These are phyloP conservation scores for Leptodermis oblonga DNA, from an alignment of 257 asterid genomes.

Conservation along the genomic window DNA sequence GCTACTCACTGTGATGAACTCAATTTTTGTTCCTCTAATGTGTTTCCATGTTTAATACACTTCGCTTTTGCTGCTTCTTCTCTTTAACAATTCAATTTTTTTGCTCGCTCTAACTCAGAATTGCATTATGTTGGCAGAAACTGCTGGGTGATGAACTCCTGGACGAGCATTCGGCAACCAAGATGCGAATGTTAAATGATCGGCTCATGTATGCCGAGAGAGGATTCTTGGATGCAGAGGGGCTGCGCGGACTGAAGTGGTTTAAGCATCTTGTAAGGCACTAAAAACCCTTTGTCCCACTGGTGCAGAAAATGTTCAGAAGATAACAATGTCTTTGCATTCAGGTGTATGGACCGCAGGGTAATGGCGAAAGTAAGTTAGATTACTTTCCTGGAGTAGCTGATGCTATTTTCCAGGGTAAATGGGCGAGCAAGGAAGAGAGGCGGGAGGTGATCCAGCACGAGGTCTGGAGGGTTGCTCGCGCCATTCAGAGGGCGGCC, in stretches of 20 bases:
- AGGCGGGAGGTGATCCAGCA: conserved; percentile 43
- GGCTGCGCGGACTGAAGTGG: conserved; percentile 68
- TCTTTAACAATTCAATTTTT: neutral
- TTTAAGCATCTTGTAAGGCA: conserved; percentile 76
- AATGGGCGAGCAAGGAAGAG: conserved; percentile 19
- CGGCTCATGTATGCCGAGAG: conserved; percentile 75
- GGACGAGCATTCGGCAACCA: conserved; percentile 35
- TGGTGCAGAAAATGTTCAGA: neutral
- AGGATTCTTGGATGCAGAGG: conserved; percentile 80
- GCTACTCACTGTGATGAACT: neutral
- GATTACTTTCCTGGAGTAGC: conserved; percentile 77
- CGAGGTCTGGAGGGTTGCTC: conserved; percentile 78
- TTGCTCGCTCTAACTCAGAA: neutral
- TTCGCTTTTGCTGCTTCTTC: neutral
- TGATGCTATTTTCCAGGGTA: conserved; percentile 35
- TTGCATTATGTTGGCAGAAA: conserved; percentile 30
- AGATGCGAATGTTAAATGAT: conserved; percentile 64
- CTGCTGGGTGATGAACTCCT: conserved; percentile 30
- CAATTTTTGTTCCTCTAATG: neutral
- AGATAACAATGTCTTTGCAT: conserved; percentile 9
- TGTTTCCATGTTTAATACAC: too few relatives aligned
- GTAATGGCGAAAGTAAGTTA: conserved; percentile 34
- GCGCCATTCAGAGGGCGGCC: conserved; percentile 80
- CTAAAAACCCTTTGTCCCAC: conserved; percentile 7
- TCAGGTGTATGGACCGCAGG: conserved; percentile 88